Evolutionary conservation across 345 rosid genomes (phyloP), one percentile per base, ranked within the genome.

Genomic region (Clausena lansium): DNA sequence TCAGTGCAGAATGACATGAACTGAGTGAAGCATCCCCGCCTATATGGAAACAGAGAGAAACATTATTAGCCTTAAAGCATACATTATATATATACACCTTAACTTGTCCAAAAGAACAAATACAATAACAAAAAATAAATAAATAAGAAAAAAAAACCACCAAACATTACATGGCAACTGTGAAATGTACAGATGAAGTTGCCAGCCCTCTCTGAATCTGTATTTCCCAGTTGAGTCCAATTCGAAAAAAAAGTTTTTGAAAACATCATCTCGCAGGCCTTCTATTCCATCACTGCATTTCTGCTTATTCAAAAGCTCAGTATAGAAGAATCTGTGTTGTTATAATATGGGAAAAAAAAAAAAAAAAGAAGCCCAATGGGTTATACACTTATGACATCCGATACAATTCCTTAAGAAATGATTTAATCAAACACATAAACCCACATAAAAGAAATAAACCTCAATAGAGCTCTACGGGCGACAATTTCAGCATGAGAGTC

Each of bases 401-500:
- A 41, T 45, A 25, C 57, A 22, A 36, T 41, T 54, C 24, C 17
- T 27, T 2, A 28, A 32, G 24, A 64, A 33, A 15, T 32, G 33
- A 64, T 13, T 5, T 7, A 64, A 38, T 19, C 2, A 25, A 27
- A 72, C 27, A 50, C 24, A 39, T 41, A 67, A 39, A 3, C 22
- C 22, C 36, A 30, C n/a, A 28, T 39, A 50, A 9, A 19, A n/a
- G n/a, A 7, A 66, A 3, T 1, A 19, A 27, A 91, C 98, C 96
- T 95, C 72, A 95, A 33, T 24, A 93, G 83, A 77, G 98, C 86
- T 87, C 98, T 88, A 73, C 99, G 89, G 14, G 97, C 90, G 32
- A 90, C 84, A 75, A 95, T 87, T 77, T 95, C 97, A 17, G 97
- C 99, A 73, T 96, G 99, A 14, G 98, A 90, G 80, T 96, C 98